Percentiles rank a stretch among this genome's conserved stretches.
These are phyloP conservation scores for Linnemannia exigua DNA, from an alignment of 192 early-diverging fungal species.

Conservation along the genomic window DNA sequence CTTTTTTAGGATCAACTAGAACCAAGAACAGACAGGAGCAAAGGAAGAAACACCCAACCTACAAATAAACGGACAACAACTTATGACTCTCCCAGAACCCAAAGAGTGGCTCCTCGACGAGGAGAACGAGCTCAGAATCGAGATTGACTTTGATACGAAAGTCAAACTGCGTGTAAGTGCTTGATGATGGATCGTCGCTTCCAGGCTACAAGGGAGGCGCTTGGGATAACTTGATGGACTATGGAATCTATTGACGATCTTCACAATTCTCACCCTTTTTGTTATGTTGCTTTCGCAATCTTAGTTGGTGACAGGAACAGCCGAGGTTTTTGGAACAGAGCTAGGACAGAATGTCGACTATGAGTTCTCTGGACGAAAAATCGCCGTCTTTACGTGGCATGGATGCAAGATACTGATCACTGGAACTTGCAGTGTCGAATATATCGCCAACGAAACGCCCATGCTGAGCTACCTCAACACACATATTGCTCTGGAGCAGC, in stretches of 20 bases:
- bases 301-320: conserved; percentile 80
- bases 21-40: not conserved
- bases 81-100: conserved; percentile 22
- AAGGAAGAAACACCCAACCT: not conserved
- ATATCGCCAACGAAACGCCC: conserved; percentile 95
- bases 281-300: not conserved
- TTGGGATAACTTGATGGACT: too few species aligned
- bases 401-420: conserved; percentile 79
- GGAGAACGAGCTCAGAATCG: conserved; percentile 94
- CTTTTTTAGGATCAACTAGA: conserved; percentile 1
- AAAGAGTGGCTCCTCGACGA: conserved; percentile 78
- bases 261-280: not conserved
- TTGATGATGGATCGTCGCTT: not conserved
- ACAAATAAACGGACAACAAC: not conserved
- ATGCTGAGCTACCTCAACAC: conserved; percentile 92
- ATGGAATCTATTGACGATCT: not conserved
- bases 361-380: conserved; percentile 86
- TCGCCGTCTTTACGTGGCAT: conserved; percentile 93
- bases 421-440: conserved; percentile 84
- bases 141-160: conserved; percentile 79
- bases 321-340: conserved; percentile 97
- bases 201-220: too few species aligned
- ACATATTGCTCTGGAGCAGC: conserved; percentile 89
- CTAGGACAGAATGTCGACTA: conserved; percentile 85
- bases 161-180: conserved; percentile 78